Conservation (phyloP, 352 stramenopile species). For the Thalassiosira livingstoniorum region DNA sequence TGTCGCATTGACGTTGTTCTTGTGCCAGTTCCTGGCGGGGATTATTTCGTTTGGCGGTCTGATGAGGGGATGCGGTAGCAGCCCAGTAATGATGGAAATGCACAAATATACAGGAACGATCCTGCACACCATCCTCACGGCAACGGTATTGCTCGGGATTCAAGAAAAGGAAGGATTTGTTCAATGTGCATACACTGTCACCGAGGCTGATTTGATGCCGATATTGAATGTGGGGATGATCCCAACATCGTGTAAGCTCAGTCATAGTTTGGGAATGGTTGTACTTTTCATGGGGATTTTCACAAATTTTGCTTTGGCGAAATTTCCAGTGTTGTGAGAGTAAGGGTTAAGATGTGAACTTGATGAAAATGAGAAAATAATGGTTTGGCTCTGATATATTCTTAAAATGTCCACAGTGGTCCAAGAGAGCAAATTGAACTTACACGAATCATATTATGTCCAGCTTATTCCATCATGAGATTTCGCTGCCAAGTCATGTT, state of each 20-base stretch:
- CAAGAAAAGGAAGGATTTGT: slow-evolving; percentile 83
- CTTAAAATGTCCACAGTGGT: too few relatives aligned
- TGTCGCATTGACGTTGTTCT: slow-evolving; percentile 63
- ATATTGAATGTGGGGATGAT: slow-evolving; percentile 64
- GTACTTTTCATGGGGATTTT: slow-evolving; percentile 59
- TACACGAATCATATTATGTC: too few relatives aligned
- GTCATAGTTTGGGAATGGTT: slow-evolving; percentile 69
- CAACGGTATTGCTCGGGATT: slow-evolving; percentile 78
- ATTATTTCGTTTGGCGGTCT: slow-evolving; percentile 57
- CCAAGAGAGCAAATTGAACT: too few relatives aligned
- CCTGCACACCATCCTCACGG: slow-evolving; percentile 61
- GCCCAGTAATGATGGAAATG: slow-evolving; percentile 57
- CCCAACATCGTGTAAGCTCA: slow-evolving; percentile 67
- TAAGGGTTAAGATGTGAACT: too few relatives aligned
- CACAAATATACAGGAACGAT: slow-evolving; percentile 70
- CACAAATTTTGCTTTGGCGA: slow-evolving; percentile 63
- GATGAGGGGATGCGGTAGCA: slow-evolving; percentile 18
- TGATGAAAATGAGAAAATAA: too few relatives aligned
- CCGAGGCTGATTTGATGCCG: slow-evolving; percentile 57
- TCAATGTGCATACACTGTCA: slow-evolving; percentile 69
- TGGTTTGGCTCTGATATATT: too few relatives aligned
- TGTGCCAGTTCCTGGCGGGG: slow-evolving; percentile 63
- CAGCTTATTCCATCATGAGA: too few relatives aligned
- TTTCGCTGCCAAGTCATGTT: too few relatives aligned
- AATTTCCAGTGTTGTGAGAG: slow-evolving; percentile 46